These are phyloP conservation scores for Medicago lupulina DNA, from an alignment of 306 rosid genomes.

Conservation along the genomic window DNA sequence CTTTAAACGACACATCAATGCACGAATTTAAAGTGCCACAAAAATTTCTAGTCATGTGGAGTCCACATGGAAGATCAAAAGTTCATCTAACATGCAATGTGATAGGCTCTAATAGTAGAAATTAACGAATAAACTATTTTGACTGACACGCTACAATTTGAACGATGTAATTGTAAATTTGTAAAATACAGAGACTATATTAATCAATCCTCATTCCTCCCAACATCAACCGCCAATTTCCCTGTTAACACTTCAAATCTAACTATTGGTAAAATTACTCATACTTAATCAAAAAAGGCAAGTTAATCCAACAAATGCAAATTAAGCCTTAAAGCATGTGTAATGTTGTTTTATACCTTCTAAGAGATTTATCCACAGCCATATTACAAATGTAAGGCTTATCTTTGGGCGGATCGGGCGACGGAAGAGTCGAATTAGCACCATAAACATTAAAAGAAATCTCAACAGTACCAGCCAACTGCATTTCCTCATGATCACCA, in stretches of 20 bases:
- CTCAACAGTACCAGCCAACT: conserved; percentile 91
- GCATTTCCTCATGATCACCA: neutral
- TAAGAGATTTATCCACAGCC: conserved; percentile 65
- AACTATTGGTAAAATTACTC: neutral
- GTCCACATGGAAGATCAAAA: neutral
- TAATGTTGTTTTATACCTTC: conserved; percentile 57
- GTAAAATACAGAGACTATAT: neutral
- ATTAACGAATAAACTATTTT: neutral
- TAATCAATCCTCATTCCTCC: neutral
- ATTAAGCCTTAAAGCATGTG: neutral
- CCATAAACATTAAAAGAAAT: conserved; percentile 73
- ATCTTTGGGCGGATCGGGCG: conserved; percentile 80
- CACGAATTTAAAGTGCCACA: neutral
- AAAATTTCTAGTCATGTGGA: neutral
- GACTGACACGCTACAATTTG: neutral
- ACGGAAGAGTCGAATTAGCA: conserved; percentile 72
- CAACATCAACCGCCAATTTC: neutral
- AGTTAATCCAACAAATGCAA: neutral
- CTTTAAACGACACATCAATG: neutral
- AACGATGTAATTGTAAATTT: no score
- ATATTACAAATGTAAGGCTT: conserved; percentile 81
- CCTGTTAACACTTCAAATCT: neutral
- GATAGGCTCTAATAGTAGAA: neutral
- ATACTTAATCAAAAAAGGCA: neutral
- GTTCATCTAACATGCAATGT: neutral